Base-by-base conservation (phyloP, 257 asterid genomes). In the Primulina eburnea region DNA sequence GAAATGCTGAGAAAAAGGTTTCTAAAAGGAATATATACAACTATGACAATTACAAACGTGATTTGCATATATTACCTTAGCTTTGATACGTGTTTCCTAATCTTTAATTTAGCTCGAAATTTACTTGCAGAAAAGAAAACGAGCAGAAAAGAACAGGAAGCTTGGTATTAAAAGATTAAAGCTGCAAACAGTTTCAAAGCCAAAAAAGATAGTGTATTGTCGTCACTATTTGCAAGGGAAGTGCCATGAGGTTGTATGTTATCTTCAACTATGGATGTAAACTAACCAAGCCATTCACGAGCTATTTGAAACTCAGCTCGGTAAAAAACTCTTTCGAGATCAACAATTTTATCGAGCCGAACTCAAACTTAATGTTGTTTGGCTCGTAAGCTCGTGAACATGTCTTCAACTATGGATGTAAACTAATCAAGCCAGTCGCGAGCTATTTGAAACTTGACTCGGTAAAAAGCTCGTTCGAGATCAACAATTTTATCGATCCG, bases 191-290 rank as follows among this genome's bases (percentile, higher is more conserved):
- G 78, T 79, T 62, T 14, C 75, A 79, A 93, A 82, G 79, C 90
- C 88, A 66, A 89, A 86, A 78, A 76, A 72, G 38, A 84, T 81
- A 69, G 62, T 74, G 18, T 79, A 77, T 80, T 90, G 97, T 81
- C 88, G 86, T 37, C 96, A 90, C 87, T 93, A 83, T 85, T 74
- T 84, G 37, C 77, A 79, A 55, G 97, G 99, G 63, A 89, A 95
- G 88, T 93, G 99, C 83, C 84, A 83, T 18, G 90, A 93, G 99
- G 97, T 92, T 75, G 73, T 78, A 35, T 64, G 74, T 16, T 33
- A 52, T 73, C 70, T 35, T 72, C 56, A 69, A 33, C 32, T 24
- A 24, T 24, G 26, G 26, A 24, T 24, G 26, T 24, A 24, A 24
- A 24, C 26, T 24, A 24, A 24, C 26, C 26, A 24, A 24, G 26